Evolutionary conservation across 805 yeast species (phyloP).

Genomic region (Ogataea siamensis): DNA sequence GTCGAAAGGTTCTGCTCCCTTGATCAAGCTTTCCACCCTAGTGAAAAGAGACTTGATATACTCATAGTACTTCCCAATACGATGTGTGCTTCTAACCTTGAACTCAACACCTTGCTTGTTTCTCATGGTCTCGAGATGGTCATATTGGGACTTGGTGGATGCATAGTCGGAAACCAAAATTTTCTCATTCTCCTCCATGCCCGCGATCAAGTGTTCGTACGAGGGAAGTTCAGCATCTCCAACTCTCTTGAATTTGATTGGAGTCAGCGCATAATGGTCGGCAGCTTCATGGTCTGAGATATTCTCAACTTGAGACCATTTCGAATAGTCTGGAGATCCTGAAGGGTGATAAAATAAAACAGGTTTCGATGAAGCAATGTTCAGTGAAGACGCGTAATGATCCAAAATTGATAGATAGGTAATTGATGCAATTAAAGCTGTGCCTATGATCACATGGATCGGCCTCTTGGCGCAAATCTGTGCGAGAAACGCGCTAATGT

Average conservation of each 20-base stretch:
- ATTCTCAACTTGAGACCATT: slow-evolving; percentile 53
- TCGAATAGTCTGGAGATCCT: slow-evolving; percentile 32
- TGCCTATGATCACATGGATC: slow-evolving; percentile 74
- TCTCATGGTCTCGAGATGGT: slow-evolving; percentile 21
- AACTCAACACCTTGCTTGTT: slow-evolving; percentile 49
- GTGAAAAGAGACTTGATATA: slow-evolving; percentile 41
- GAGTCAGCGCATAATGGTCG: slow-evolving; percentile 48
- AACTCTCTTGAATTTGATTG: slow-evolving; percentile 54
- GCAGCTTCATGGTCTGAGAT: slow-evolving; percentile 38
- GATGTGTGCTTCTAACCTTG: slow-evolving; percentile 58
- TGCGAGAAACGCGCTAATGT: slow-evolving; percentile 31
- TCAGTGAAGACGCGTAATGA: slow-evolving; percentile 44
- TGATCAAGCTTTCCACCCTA: slow-evolving; percentile 45
- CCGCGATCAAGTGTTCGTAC: slow-evolving; percentile 38
- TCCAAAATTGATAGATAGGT: slow-evolving; percentile 76
- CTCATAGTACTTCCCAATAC: slow-evolving; percentile 55
- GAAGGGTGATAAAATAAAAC: slow-evolving; percentile 39
- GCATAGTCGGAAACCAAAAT: slow-evolving; percentile 36
- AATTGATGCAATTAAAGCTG: slow-evolving; percentile 72
- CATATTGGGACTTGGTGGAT: slow-evolving; percentile 22
- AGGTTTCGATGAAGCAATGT: slow-evolving; percentile 13
- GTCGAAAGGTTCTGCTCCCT: slow-evolving; percentile 83
- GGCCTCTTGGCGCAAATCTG: slow-evolving; percentile 74
- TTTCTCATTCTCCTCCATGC: slow-evolving; percentile 42
- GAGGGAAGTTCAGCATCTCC: slow-evolving; percentile 42